Base-by-base conservation (phyloP, 2,329 filamentous ascomycete species). In the Elsinoe australis region DNA sequence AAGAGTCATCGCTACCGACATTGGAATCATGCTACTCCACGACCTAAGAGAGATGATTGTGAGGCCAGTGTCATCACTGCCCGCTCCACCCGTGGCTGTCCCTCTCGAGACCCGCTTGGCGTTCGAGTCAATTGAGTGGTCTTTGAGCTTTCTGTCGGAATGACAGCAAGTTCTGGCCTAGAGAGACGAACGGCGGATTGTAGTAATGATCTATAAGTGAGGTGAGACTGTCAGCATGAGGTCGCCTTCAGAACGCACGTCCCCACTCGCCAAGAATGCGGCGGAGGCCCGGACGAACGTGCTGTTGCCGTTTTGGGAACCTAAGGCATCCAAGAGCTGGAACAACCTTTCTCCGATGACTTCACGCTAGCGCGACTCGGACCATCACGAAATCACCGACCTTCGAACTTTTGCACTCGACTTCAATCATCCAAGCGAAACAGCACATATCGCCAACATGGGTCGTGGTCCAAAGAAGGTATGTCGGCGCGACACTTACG, bases 391-490 rank as follows among this genome's bases (percentile, higher is more conserved):
- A 47, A 36, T 34, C 21, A 33, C 19, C n/a, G 29, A 34, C 22
- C 7, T 8, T n/a, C 19, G 24, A 44, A 49, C 24, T 44, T 49
- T 44, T 22, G 10, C 5, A 7, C 17, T 44, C 31, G 17, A 44
- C 35, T 49, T 47, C 19, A 17, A 26, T 17, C 5, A 12, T 14
- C 26, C 21, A 33, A 14, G 8, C 15, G 26, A 42, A 22, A 49
- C 54, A 45, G 53, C 55, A 64, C 45, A 58, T 59, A 67, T 64
- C 67, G 68, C 62, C 62, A 81, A 68, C 64, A 82, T 82, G 78
- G 77, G 74, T 68, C 75, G 78, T 69, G 79, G 79, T 78, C 78
- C 61, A 53, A 59, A 61, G 58, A 61, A 61, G 18, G 18, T 53
- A 52, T 18, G 38, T 44, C 28, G 32, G 29, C 26, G 26, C 15